Percentiles rank a stretch among this genome's conserved stretches.
Conservation (phyloP, 495 filamentous ascomycete species). For the Penicillium soppii region DNA sequence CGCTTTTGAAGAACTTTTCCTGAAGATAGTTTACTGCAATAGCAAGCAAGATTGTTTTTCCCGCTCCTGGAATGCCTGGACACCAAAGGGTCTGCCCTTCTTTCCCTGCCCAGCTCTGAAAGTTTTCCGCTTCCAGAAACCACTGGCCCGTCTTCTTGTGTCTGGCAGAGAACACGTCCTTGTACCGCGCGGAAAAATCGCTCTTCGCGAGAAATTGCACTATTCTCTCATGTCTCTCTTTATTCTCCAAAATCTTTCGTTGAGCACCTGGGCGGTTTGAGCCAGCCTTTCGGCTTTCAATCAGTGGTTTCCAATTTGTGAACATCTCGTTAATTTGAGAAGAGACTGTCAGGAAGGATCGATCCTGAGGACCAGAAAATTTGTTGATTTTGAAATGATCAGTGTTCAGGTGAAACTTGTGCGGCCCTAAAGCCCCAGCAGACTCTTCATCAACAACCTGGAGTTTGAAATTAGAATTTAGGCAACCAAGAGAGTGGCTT, state of each 20-base stretch:
- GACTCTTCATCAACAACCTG: constrained; percentile 1
- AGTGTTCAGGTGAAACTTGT: constrained; percentile 2
- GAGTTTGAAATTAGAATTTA: background rate
- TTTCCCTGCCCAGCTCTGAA: background rate
- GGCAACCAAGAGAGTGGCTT: too few relatives aligned
- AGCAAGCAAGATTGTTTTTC: background rate
- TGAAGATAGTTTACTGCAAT: constrained; percentile 1
- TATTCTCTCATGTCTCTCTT: background rate
- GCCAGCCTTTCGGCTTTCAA: background rate
- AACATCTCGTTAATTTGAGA: constrained; percentile 1
- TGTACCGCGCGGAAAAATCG: constrained; percentile 1
- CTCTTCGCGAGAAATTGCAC: constrained; percentile 1
- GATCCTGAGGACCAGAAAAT: background rate
- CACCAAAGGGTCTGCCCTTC: constrained; percentile 1
- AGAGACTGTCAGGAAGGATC: background rate
- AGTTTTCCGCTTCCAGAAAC: background rate
- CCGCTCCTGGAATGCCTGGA: constrained; percentile 3
- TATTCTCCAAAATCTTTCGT: background rate
- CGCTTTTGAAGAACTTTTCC: background rate
- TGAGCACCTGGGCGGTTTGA: background rate
- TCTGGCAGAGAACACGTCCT: background rate
- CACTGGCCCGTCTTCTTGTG: background rate
- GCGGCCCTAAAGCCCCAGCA: constrained; percentile 1
- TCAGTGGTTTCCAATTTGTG: background rate
- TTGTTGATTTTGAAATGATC: constrained; percentile 9